phyloP scores from a whole-genome alignment of 768 basidiomycete species.

The Botryobasidium botryosum region DNA sequence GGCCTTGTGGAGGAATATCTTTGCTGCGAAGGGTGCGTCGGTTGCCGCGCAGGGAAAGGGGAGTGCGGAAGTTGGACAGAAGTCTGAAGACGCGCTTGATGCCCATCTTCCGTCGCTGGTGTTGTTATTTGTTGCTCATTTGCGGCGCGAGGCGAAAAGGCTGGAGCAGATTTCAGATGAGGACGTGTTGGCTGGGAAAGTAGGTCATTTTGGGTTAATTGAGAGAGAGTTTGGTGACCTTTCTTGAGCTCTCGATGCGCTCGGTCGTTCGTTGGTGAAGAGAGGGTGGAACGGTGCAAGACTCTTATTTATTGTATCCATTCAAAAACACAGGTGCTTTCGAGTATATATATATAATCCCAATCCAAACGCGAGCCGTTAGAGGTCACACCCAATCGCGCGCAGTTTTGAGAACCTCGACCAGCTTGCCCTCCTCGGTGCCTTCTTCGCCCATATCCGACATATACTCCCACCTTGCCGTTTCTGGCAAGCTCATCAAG shows the following conservation, averaged over 20 bases:
- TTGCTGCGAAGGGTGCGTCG: constrained; percentile 72
- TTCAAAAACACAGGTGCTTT: no score
- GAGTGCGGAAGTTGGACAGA: constrained; percentile 12
- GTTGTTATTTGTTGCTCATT: constrained; percentile 47
- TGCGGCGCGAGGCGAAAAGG: constrained; percentile 53
- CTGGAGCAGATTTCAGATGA: constrained; percentile 40
- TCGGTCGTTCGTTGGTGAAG: no score
- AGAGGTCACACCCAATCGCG: constrained; percentile 43
- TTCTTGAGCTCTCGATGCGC: no score
- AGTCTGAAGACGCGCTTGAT: constrained; percentile 3
- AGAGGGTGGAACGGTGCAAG: no score
- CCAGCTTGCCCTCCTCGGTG: constrained; percentile 47
- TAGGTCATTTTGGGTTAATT: constrained; percentile 17
- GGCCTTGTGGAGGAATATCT: constrained; percentile 81
- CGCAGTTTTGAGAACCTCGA: constrained; percentile 44
- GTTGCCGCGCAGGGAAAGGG: constrained; percentile 40
- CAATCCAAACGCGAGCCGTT: no score
- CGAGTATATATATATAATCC: no score
- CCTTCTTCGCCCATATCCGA: constrained; percentile 46
- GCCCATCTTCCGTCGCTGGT: constrained; percentile 61
- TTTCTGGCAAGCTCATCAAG: constrained; percentile 76
- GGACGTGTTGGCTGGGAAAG: constrained; percentile 19
- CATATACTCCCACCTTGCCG: constrained; percentile 83
- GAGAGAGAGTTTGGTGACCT: no score
- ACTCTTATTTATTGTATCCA: no score